Evolutionary conservation across 495 filamentous ascomycete genomes (phyloP).

Genomic region (Aspergillus coremiiformis): DNA sequence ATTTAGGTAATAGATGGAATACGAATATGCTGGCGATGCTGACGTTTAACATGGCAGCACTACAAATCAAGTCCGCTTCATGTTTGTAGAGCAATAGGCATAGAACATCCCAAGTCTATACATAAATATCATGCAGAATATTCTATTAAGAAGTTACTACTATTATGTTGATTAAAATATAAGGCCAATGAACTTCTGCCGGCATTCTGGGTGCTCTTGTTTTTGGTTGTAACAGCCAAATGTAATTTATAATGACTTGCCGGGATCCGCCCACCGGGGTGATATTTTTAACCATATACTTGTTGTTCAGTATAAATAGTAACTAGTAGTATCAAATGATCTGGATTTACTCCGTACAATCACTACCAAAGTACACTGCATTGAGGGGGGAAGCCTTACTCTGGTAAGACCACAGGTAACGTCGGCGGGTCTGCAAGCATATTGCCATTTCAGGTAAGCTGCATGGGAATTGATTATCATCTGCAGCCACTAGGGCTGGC

Average conservation of each 20-base stretch:
- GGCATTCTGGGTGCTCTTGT: not conserved
- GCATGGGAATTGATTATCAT: constrained; percentile 18
- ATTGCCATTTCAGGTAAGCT: constrained; percentile 15
- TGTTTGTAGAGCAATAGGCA: no score
- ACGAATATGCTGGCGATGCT: no score
- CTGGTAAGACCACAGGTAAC: constrained; percentile 1
- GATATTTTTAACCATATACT: not conserved
- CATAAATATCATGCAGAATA: no score
- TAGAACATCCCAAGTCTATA: no score
- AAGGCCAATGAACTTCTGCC: not conserved
- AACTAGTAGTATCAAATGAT: no score
- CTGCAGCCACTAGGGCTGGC: constrained; percentile 18
- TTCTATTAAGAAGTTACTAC: no score
- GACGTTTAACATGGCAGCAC: not conserved
- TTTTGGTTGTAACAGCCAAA: not conserved
- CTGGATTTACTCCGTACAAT: no score
- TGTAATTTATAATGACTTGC: not conserved
- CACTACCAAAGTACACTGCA: not conserved
- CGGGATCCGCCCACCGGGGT: not conserved
- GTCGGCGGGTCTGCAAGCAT: constrained; percentile 5
- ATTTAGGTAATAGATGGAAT: no score
- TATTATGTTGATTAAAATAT: no score
- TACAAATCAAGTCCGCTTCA: no score
- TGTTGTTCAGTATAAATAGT: not conserved
- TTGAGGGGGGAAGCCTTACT: not conserved